Evolutionary conservation across 768 basidiomycete species (phyloP).

Genomic region (Termitomyces sp.): DNA sequence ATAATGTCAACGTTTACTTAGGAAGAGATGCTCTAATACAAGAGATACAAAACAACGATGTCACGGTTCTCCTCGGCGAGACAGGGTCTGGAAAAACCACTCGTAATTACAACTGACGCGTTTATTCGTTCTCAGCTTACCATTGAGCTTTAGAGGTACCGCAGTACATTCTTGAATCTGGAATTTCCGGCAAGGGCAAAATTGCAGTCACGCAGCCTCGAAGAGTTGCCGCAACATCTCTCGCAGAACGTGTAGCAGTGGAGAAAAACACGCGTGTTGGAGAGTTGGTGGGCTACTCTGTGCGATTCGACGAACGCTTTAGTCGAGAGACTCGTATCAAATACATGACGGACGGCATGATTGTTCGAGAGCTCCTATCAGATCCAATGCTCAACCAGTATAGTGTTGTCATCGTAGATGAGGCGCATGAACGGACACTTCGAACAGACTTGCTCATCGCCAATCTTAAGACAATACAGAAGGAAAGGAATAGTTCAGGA

Average conservation of each 20-base stretch:
- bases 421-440: conserved; percentile 94
- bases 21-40: conserved; percentile 74
- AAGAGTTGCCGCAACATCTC: conserved; percentile 89
- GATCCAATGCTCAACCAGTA: conserved; percentile 78
- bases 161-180: conserved; percentile 88
- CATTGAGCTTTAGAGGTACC: conserved; percentile 71
- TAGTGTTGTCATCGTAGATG: conserved; percentile 89
- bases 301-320: conserved; percentile 89
- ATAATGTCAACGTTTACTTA: conserved; percentile 22
- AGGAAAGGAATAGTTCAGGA: conserved; percentile 47
- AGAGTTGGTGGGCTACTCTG: conserved; percentile 84
- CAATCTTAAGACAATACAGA: conserved; percentile 80
- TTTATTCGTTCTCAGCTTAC: background rate
- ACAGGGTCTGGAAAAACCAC: conserved; percentile 99
- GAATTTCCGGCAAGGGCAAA: conserved; percentile 63
- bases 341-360: conserved; percentile 97
- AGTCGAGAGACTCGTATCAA: conserved; percentile 80
- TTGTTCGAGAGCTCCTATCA: conserved; percentile 85
- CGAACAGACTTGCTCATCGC: conserved; percentile 94
- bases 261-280: conserved; percentile 79
- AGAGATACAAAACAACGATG: conserved; percentile 74
- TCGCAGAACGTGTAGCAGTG: conserved; percentile 85
- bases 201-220: conserved; percentile 96
- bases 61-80: conserved; percentile 89
- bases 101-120: conserved; percentile 39